Conservation (phyloP, 768 basidiomycete genomes). For the Kwoniella bestiolae region DNA sequence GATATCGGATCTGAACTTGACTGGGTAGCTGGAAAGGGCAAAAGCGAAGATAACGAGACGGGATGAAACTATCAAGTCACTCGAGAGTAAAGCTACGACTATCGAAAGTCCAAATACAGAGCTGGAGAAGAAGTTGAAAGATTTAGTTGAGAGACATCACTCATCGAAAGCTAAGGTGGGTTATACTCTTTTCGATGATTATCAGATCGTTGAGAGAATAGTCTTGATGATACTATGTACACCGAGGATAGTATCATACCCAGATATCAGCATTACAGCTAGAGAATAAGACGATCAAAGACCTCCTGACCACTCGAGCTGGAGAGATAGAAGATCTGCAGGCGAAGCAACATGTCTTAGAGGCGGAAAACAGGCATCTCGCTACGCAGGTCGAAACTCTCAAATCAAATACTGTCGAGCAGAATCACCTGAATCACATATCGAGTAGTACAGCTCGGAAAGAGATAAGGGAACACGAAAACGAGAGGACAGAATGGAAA, state of each 20-base stretch:
- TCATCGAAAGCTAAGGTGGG: slow-evolving; percentile 30
- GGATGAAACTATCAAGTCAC: slow-evolving; percentile 29
- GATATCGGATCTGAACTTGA: background rate
- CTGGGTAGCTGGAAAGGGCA: slow-evolving; percentile 31
- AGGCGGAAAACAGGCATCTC: slow-evolving; percentile 4
- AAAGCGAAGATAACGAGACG: slow-evolving; percentile 28
- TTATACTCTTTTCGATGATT: background rate
- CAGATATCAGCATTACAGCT: background rate
- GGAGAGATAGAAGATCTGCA: background rate
- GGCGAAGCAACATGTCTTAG: background rate
- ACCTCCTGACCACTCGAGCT: background rate
- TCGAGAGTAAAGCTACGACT: background rate
- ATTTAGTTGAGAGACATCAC: slow-evolving; percentile 25
- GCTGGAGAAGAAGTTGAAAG: slow-evolving; percentile 27
- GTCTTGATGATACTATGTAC: background rate
- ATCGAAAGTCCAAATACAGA: background rate
- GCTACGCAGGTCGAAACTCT: slow-evolving; percentile 3
- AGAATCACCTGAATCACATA: no score
- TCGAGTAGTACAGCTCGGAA: background rate
- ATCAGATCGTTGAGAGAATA: background rate
- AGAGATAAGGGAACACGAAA: slow-evolving; percentile 3
- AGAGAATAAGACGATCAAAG: slow-evolving; percentile 6
- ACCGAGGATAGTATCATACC: slow-evolving; percentile 3
- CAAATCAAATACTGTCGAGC: background rate
- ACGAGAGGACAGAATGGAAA: slow-evolving; percentile 10